Conservation (phyloP, 768 basidiomycete species). For the Lepiota brunneoincarnata region DNA sequence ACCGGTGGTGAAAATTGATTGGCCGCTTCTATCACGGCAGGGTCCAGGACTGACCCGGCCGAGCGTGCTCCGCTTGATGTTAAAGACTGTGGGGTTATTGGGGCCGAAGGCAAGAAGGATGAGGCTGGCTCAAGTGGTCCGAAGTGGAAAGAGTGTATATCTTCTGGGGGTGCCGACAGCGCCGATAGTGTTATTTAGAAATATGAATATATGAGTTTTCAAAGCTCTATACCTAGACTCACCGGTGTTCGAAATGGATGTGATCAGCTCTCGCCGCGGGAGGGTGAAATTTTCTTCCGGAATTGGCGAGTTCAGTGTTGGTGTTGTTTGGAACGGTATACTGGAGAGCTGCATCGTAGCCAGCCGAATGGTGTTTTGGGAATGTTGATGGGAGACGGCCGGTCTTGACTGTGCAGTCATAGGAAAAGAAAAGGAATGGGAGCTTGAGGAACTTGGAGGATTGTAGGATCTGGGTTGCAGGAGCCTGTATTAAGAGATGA, state of each 20-base stretch:
- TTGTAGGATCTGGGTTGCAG: slow-evolving; percentile 55
- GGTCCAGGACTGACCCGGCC: not conserved
- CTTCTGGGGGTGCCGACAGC: no score
- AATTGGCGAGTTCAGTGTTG: not conserved
- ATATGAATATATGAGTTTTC: no score
- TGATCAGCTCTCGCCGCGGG: no score
- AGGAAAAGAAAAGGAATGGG: slow-evolving; percentile 7
- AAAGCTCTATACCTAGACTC: no score
- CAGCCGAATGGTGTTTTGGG: slow-evolving; percentile 62
- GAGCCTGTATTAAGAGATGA: slow-evolving; percentile 34
- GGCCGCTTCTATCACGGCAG: not conserved
- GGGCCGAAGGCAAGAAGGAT: not conserved
- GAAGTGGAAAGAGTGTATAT: no score
- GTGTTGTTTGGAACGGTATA: slow-evolving; percentile 36
- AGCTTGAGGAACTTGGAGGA: slow-evolving; percentile 24
- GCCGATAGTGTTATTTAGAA: no score
- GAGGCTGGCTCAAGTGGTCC: no score
- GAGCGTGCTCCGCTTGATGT: not conserved
- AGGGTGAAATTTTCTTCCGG: not conserved
- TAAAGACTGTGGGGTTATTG: not conserved
- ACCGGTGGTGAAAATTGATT: not conserved
- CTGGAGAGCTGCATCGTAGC: slow-evolving; percentile 65
- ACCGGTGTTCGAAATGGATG: no score
- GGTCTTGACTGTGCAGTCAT: not conserved
- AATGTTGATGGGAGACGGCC: slow-evolving; percentile 36